A percentile compares a stretch with the other conserved stretches of the same genome.
These are phyloP conservation scores for Miscanthus lutarioriparius DNA, from an alignment of 176 grass and related monocot genomes.

Conservation along the genomic window DNA sequence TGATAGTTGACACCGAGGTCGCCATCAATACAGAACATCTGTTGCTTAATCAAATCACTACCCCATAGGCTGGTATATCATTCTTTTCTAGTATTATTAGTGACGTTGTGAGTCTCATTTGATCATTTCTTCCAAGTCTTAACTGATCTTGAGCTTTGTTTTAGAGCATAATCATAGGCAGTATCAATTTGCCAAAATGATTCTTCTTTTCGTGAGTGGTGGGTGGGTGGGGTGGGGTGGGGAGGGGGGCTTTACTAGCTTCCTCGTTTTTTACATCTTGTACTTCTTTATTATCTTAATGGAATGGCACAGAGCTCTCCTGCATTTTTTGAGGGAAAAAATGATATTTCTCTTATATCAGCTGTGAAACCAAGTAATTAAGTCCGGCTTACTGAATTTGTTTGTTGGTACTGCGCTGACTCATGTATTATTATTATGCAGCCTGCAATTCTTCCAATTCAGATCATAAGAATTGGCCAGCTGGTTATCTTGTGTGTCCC, in stretches of 20 bases:
- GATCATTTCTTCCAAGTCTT: neutral
- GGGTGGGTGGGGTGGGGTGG: neutral
- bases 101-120: neutral
- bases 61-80: neutral
- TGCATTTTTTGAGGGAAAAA: neutral
- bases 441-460: constrained; percentile 94
- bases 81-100: neutral
- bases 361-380: constrained; percentile 18
- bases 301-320: neutral
- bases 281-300: neutral
- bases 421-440: constrained; percentile 40
- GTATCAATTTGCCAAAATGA: neutral
- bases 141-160: constrained; percentile 8
- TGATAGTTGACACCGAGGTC: constrained; percentile 16
- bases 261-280: neutral
- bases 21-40: neutral
- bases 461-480: constrained; percentile 87
- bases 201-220: neutral
- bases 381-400: constrained; percentile 25
- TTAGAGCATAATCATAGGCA: neutral
- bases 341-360: neutral
- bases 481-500: constrained; percentile 91
- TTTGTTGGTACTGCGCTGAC: constrained; percentile 25
- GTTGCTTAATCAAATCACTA: constrained; percentile 3
- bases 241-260: neutral